Conservation (phyloP, 2,329 filamentous ascomycete species). For the Leptographium wingfieldii region DNA sequence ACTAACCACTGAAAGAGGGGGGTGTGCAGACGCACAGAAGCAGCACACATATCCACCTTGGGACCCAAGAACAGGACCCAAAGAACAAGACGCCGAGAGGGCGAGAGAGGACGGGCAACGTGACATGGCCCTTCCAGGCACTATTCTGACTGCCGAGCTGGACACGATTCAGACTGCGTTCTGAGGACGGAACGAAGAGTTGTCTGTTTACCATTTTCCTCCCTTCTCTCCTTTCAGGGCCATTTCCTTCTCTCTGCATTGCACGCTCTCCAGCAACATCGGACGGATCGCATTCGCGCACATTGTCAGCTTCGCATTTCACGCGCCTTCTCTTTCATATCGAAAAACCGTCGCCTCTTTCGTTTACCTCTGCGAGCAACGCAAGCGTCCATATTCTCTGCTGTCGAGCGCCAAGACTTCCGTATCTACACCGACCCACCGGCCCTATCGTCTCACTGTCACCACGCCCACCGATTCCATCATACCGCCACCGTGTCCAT, state of each 20-base stretch:
- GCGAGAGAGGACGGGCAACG: background rate
- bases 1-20: background rate
- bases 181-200: background rate
- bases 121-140: constrained; percentile 3
- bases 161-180: constrained; percentile 3
- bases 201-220: background rate
- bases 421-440: background rate
- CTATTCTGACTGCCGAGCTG: constrained; percentile 5
- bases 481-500: constrained; percentile 21
- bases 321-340: background rate
- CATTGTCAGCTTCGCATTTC: background rate
- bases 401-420: background rate
- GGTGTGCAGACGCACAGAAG: background rate
- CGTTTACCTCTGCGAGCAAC: too few species aligned
- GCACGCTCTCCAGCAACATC: background rate
- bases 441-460: background rate
- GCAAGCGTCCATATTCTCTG: background rate
- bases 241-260: too few species aligned
- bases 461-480: background rate
- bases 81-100: background rate
- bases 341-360: too few species aligned
- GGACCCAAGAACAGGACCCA: background rate
- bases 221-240: background rate
- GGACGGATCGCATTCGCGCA: background rate
- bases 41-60: background rate